Base-by-base conservation (phyloP, 768 basidiomycete genomes). In the Lactifluus hygrophoroides region DNA sequence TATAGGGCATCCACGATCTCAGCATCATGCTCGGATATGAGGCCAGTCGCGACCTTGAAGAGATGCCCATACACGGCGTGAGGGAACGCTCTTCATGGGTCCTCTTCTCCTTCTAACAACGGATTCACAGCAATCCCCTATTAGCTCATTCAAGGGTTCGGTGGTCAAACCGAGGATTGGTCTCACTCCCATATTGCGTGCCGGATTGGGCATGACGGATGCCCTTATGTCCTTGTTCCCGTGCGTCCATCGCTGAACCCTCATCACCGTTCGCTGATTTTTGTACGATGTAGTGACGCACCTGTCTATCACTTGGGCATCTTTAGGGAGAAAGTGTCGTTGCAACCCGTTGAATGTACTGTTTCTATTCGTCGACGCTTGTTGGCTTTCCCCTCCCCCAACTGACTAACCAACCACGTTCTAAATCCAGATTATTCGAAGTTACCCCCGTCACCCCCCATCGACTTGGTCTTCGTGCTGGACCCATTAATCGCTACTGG, bases 401-500 rank as follows among this genome's bases (percentile, higher is more conserved):
- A n/a, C n/a, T n/a, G n/a, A n/a, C n/a, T n/a, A n/a, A n/a, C n/a
- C n/a, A n/a, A n/a, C n/a, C 46, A 13, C 38, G 14, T 47, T 37
- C 13, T 16, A 28, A 42, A n/a, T 42, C 2, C 45, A 94, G 92
- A 95, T 70, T 91, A 93, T 72, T 94, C 91, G 51, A 94, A 94
- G 73, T 77, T 95, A 35, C 94, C 93, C 13, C 73, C 82, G 37
- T 73, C 75, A 9, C 83, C 86, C 3, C 83, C 86, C 0, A 81
- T 94, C 14, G 94, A 97, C 67, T 71, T 80, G 40, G 84, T 93
- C n/a, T 91, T 84, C 73, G 75, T 98, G 23, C 77, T 97, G 30
- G 95, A 98, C 65, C 95, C 95, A 17, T 73, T 97, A 32, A 85
- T 97, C 66, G 95, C 95, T 0, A 97, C 95, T 3, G 95, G 94